phyloP scores from a whole-genome alignment of 495 filamentous ascomycete genomes.

The Tirmania nivea region DNA sequence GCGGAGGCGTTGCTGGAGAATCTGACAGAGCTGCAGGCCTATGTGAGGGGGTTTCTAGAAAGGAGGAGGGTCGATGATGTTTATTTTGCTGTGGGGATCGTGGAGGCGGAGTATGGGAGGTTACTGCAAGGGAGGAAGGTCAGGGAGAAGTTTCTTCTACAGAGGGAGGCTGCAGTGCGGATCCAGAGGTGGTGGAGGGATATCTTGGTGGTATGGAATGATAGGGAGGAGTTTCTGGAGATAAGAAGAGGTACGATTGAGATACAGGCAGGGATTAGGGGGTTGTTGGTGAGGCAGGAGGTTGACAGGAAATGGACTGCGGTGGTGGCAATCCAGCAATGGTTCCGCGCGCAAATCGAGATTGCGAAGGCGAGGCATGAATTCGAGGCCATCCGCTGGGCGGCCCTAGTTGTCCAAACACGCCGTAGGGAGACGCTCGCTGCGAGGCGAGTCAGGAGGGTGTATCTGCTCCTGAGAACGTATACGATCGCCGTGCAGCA shows the following conservation, averaged over 20 bases:
- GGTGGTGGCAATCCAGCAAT: neutral
- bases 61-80: slow-evolving; percentile 10
- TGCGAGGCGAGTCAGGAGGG: slow-evolving; percentile 4
- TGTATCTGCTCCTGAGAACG: slow-evolving; percentile 4
- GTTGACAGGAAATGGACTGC: neutral
- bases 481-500: slow-evolving; percentile 4
- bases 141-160: slow-evolving; percentile 7
- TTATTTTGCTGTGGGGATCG: slow-evolving; percentile 1
- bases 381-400: slow-evolving; percentile 7
- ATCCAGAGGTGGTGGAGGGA: slow-evolving; percentile 14
- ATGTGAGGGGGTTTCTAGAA: slow-evolving; percentile 9
- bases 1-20: slow-evolving; percentile 10
- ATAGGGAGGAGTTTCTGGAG: slow-evolving; percentile 1
- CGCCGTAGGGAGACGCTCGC: slow-evolving; percentile 7
- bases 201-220: slow-evolving; percentile 1
- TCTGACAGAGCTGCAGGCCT: slow-evolving; percentile 13
- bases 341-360: slow-evolving; percentile 3
- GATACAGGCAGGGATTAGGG: slow-evolving; percentile 7
- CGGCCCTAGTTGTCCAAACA: slow-evolving; percentile 6
- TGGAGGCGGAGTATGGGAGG: slow-evolving; percentile 7
- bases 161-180: slow-evolving; percentile 4
- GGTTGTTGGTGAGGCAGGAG: slow-evolving; percentile 4
- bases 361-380: slow-evolving; percentile 4
- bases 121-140: slow-evolving; percentile 1
- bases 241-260: neutral